These are phyloP conservation scores for Neurospora sp. DNA, from an alignment of 495 filamentous ascomycete species.

Conservation along the genomic window DNA sequence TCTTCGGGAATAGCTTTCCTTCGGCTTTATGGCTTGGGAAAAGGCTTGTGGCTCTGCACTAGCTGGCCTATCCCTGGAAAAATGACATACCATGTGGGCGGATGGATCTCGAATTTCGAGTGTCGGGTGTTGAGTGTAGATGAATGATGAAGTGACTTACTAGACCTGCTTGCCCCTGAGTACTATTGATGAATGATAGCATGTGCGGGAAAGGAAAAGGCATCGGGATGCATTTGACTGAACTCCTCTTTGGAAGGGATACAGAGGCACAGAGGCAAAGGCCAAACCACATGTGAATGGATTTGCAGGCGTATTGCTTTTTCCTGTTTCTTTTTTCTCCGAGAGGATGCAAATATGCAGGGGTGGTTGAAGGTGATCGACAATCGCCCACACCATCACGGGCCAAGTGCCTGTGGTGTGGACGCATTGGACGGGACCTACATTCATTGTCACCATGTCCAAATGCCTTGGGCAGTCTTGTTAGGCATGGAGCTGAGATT, in stretches of 20 bases:
- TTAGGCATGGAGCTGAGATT: not conserved
- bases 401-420: not conserved
- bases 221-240: not conserved
- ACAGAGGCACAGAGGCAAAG: not conserved
- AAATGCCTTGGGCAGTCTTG: not conserved
- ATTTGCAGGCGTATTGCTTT: not conserved
- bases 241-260: not conserved
- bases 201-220: not conserved
- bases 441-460: not conserved
- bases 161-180: not conserved
- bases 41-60: not conserved
- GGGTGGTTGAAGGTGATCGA: not conserved
- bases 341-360: not conserved
- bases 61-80: not conserved
- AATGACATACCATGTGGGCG: not conserved
- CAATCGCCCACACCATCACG: not conserved
- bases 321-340: not conserved
- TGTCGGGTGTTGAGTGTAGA: not conserved
- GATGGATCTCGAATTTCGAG: not conserved
- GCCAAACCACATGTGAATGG: not conserved
- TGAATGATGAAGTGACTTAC: not conserved
- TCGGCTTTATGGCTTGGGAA: not conserved
- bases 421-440: not conserved
- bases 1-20: not conserved
- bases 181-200: not conserved